Evolutionary conservation across 805 yeast species (phyloP), one percentile per base, ranked within the genome.

Genomic region (Metschnikowia baotianmanensis): DNA sequence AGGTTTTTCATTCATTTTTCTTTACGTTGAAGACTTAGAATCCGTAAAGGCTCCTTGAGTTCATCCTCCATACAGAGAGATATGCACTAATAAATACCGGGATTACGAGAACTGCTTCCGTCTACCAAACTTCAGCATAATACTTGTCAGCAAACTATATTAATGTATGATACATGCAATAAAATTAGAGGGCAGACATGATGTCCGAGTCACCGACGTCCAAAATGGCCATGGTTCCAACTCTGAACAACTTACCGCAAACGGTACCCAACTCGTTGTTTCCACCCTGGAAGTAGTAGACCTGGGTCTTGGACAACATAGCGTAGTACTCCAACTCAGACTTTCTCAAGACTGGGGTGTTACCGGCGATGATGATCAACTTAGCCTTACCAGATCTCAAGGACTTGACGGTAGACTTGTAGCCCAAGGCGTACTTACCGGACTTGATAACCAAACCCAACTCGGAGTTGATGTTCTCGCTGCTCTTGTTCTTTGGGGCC

Each of bases 151-250:
- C 46, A 31, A 29, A 16, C 39, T 38, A 37, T 44, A 45, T 42
- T 42, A 42, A 16, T 41, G 37, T 43, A 42, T 22, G 32, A 30
- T 34, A 21, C 21, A 28, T 32, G 40, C 34, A 41, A 26, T 36
- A 30, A 34, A 36, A 32, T 52, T 52, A 75, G 69, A 68, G 35
- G 46, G 87, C 70, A 63, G 89, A 63, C 72, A 93, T 83, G 78
- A 93, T 90, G 77, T 93, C 99, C 65, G 99, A 93, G 80, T 93
- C 99, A 90, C 99, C 99, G 64, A 96, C 96, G 65, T 93, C 99
- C 67, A 91, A 78, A 65, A 93, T 74, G 66, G 97, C 79, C 66
- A 93, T 78, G 67, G 90, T 91, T 81, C 98, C 98, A 63, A 93
- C 98, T 81, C 97, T 88, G 96, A 93, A 93, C 69, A 93, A 88